Conservation (phyloP, 1,284 basidiomycete genomes). For the Gymnopus androsaceus region DNA sequence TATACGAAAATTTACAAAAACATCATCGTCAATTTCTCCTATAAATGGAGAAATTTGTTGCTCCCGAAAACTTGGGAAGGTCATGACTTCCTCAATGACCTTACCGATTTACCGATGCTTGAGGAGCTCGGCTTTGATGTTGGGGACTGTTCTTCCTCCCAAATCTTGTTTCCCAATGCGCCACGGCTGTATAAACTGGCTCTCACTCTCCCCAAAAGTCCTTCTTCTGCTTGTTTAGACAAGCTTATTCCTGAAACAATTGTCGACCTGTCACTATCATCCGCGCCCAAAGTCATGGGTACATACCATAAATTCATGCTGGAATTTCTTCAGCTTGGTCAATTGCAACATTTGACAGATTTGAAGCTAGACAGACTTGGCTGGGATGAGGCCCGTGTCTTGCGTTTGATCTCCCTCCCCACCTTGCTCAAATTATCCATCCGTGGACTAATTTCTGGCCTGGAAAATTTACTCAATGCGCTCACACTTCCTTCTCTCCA, state of each 20-base stretch:
- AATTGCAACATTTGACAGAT: neutral
- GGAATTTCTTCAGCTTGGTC: neutral
- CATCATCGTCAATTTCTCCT: neutral
- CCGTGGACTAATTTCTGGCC: neutral
- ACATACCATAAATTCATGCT: neutral
- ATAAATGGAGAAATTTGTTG: neutral
- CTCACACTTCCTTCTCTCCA: neutral
- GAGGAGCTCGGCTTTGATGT: neutral
- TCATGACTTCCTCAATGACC: neutral
- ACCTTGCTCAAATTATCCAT: neutral
- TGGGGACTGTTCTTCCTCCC: neutral
- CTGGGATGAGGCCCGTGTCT: neutral
- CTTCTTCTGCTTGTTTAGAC: neutral
- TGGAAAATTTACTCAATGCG: neutral
- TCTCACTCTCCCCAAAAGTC: neutral
- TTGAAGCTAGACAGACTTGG: neutral
- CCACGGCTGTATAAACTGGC: neutral
- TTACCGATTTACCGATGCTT: neutral
- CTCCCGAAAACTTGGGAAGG: neutral
- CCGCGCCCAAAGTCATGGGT: neutral
- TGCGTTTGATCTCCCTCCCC: neutral
- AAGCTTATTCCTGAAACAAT: neutral
- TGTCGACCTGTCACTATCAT: neutral
- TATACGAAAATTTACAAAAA: neutral
- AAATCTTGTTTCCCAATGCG: neutral